Evolutionary conservation across 2,329 filamentous ascomycete genomes (phyloP).

Genomic region (Talaromyces rugulosus): DNA sequence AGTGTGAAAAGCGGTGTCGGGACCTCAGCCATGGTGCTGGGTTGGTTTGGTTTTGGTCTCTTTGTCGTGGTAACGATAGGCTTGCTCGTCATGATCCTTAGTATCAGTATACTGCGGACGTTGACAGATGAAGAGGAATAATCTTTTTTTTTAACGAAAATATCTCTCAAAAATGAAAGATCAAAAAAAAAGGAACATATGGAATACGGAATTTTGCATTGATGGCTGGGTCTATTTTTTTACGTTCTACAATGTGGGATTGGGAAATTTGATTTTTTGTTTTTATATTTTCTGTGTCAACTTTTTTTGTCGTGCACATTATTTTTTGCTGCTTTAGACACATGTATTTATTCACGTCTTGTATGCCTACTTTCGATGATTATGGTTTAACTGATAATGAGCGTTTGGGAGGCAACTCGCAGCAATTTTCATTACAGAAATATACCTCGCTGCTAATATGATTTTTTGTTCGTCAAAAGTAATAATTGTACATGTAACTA

Average conservation of each 20-base stretch:
- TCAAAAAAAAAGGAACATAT: background rate
- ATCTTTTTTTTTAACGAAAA: background rate
- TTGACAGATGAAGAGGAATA: constrained; percentile 40
- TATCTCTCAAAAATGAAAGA: background rate
- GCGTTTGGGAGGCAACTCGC: background rate
- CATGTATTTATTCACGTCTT: constrained; percentile 3
- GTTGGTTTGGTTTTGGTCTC: constrained; percentile 93
- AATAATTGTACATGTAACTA: too few species aligned
- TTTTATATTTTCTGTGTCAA: background rate
- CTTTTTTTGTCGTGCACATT: background rate
- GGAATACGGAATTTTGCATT: background rate
- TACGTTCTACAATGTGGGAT: background rate
- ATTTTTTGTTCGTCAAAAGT: background rate
- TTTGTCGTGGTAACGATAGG: constrained; percentile 95
- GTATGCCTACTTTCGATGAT: constrained; percentile 7
- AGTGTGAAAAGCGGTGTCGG: constrained; percentile 82
- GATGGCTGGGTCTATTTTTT: background rate
- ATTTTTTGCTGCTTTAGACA: background rate
- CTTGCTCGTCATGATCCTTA: constrained; percentile 91
- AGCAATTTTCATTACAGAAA: background rate
- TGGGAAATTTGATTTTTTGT: background rate
- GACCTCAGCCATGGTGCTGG: constrained; percentile 92
- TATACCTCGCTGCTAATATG: background rate
- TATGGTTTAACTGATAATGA: constrained; percentile 3
- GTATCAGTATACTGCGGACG: constrained; percentile 73